Evolutionary conservation across 2,329 filamentous ascomycete genomes (phyloP).

Genomic region (Thielaviopsis euricoi): DNA sequence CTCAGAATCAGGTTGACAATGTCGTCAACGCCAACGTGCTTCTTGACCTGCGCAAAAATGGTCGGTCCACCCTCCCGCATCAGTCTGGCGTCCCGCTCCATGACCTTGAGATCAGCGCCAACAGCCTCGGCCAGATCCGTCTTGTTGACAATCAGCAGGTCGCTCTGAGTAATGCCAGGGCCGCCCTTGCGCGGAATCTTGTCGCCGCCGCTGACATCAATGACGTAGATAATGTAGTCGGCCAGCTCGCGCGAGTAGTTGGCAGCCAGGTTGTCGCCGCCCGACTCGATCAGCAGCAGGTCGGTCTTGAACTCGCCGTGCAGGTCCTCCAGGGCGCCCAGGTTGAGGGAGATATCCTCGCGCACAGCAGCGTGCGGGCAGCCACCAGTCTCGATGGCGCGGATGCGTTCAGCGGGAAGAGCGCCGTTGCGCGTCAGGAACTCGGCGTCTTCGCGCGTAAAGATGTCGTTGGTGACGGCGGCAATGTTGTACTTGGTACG

Average conservation of each 20-base stretch:
- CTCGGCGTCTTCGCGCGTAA: conserved; percentile 94
- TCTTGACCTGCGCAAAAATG: conserved; percentile 95
- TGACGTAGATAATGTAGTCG: conserved; percentile 97
- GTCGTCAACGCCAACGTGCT: conserved; percentile 65
- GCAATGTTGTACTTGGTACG: conserved; percentile 72
- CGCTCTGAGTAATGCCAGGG: conserved; percentile 91
- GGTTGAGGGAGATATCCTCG: conserved; percentile 89
- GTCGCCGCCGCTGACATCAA: conserved; percentile 90
- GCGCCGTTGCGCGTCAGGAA: conserved; percentile 82
- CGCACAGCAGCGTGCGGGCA: conserved; percentile 94
- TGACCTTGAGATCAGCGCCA: conserved; percentile 77
- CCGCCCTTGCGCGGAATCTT: conserved; percentile 95
- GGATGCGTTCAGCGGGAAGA: conserved; percentile 67
- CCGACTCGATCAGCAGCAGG: conserved; percentile 82
- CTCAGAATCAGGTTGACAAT: conserved; percentile 80
- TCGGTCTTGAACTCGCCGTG: conserved; percentile 67
- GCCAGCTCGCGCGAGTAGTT: conserved; percentile 93
- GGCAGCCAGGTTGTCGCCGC: conserved; percentile 89
- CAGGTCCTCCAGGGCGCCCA: conserved; percentile 78
- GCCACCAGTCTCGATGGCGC: conserved; percentile 92
- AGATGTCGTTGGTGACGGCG: conserved; percentile 97
- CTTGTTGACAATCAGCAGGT: conserved; percentile 91
- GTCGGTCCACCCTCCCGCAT: conserved; percentile 94
- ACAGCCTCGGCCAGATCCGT: conserved; percentile 83
- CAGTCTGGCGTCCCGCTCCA: conserved; percentile 87